phyloP scores from a whole-genome alignment of 2,329 filamentous ascomycete genomes.

The Pyrenophora graminea region DNA sequence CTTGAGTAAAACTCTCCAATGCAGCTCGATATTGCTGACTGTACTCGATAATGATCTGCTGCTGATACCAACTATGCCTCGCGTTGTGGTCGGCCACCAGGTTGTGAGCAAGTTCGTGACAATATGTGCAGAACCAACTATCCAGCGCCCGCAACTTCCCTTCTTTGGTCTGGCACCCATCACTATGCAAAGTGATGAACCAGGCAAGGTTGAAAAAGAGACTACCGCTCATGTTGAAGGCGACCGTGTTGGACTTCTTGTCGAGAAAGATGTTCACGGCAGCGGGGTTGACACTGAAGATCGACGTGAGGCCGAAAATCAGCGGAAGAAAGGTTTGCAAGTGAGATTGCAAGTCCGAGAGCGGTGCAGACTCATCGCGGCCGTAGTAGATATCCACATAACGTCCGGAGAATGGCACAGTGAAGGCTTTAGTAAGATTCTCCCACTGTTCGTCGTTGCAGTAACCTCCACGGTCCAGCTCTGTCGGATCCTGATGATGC shows the following conservation, averaged over 20 bases:
- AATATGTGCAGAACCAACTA: slow-evolving; percentile 94
- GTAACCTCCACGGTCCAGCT: slow-evolving; percentile 45
- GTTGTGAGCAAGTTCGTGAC: slow-evolving; percentile 95
- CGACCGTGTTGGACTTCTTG: slow-evolving; percentile 76
- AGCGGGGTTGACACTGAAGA: slow-evolving; percentile 69
- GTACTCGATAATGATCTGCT: slow-evolving; percentile 46
- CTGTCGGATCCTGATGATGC: slow-evolving; percentile 44
- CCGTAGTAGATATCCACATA: slow-evolving; percentile 46
- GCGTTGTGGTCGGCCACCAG: slow-evolving; percentile 71
- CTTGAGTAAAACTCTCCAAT: slow-evolving; percentile 30
- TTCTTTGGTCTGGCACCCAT: slow-evolving; percentile 27
- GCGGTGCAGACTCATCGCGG: slow-evolving; percentile 31
- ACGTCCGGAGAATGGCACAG: slow-evolving; percentile 38
- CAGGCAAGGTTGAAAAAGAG: slow-evolving; percentile 94
- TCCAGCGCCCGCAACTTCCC: slow-evolving; percentile 59
- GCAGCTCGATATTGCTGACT: slow-evolving; percentile 38
- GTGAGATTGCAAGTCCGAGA: slow-evolving; percentile 32
- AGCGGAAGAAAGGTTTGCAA: slow-evolving; percentile 39
- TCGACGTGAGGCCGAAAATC: slow-evolving; percentile 39
- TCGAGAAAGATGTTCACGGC: slow-evolving; percentile 89
- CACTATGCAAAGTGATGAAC: slow-evolving; percentile 74
- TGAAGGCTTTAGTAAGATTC: slow-evolving; percentile 45
- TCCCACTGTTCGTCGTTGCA: slow-evolving; percentile 46
- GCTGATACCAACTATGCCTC: slow-evolving; percentile 45
- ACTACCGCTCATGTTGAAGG: slow-evolving; percentile 85